These are phyloP conservation scores for Solanum gandarillasii DNA, from an alignment of 257 asterid species.

Conservation along the genomic window DNA sequence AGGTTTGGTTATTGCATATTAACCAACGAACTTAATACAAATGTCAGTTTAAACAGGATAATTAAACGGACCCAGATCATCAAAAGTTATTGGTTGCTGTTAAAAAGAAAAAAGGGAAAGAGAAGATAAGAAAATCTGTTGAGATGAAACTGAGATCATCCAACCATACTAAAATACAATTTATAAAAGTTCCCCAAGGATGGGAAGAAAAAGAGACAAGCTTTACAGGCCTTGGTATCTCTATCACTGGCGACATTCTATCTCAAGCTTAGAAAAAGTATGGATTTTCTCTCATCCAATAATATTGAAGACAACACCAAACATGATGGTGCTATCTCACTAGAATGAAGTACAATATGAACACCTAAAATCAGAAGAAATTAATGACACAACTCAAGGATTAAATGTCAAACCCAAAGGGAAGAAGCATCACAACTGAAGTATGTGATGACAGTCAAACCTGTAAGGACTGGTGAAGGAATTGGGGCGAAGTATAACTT, in stretches of 20 bases:
- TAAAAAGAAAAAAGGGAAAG: not conserved
- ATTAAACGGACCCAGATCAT: not conserved
- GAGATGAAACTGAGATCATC: not conserved
- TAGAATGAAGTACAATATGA: not conserved
- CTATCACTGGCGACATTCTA: not conserved
- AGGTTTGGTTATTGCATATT: not conserved
- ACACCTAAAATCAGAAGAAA: not conserved
- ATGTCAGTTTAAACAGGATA: not conserved
- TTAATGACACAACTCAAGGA: not conserved
- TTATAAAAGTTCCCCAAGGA: not conserved
- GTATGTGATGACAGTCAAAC: conserved; percentile 24
- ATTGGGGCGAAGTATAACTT: conserved; percentile 75
- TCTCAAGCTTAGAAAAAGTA: not conserved
- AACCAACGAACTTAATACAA: not conserved
- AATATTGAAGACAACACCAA: not conserved
- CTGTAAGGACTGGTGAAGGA: conserved; percentile 92
- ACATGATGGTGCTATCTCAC: not conserved
- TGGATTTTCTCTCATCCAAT: not conserved
- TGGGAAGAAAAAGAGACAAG: not conserved
- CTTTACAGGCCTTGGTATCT: not conserved
- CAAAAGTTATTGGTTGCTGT: not conserved
- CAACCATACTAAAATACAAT: not conserved
- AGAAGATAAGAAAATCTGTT: not conserved
- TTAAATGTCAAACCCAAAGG: not conserved
- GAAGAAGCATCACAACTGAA: not conserved